Conservation (phyloP, 2,329 filamentous ascomycete species). For the Ascochyta fabae region DNA sequence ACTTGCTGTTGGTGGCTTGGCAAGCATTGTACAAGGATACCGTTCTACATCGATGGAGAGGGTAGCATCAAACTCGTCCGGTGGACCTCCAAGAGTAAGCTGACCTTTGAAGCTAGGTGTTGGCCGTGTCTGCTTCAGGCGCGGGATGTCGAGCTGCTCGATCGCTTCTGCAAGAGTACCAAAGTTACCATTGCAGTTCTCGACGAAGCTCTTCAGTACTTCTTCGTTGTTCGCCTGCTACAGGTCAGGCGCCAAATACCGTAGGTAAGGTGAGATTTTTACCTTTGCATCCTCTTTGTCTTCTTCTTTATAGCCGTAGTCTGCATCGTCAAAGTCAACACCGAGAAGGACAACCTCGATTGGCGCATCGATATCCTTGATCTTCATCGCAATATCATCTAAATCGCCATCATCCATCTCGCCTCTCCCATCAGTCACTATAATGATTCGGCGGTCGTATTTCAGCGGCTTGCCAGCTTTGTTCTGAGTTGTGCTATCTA, state of each 20-base stretch:
- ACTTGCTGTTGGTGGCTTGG: slow-evolving; percentile 76
- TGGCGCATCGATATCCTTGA: slow-evolving; percentile 68
- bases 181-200: slow-evolving; percentile 72
- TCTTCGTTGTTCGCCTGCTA: slow-evolving; percentile 72
- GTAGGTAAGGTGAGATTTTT: background rate
- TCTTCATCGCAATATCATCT: slow-evolving; percentile 71
- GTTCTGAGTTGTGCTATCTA: slow-evolving; percentile 81
- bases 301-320: slow-evolving; percentile 92
- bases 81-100: slow-evolving; percentile 76
- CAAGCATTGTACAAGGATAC: slow-evolving; percentile 84
- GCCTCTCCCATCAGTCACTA: slow-evolving; percentile 83
- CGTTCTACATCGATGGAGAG: slow-evolving; percentile 86
- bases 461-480: slow-evolving; percentile 58
- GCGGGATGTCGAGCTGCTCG: slow-evolving; percentile 76
- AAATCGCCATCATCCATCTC: slow-evolving; percentile 75
- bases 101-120: slow-evolving; percentile 80
- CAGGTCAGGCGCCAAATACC: slow-evolving; percentile 19
- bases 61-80: slow-evolving; percentile 73
- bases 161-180: slow-evolving; percentile 90
- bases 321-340: slow-evolving; percentile 89
- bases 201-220: slow-evolving; percentile 68
- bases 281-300: slow-evolving; percentile 77
- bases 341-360: slow-evolving; percentile 84
- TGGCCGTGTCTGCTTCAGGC: slow-evolving; percentile 76
- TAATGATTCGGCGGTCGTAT: slow-evolving; percentile 64